Evolutionary conservation across 2,329 filamentous ascomycete genomes (phyloP), one percentile per base, ranked within the genome.

Genomic region (Trichoderma gracile): DNA sequence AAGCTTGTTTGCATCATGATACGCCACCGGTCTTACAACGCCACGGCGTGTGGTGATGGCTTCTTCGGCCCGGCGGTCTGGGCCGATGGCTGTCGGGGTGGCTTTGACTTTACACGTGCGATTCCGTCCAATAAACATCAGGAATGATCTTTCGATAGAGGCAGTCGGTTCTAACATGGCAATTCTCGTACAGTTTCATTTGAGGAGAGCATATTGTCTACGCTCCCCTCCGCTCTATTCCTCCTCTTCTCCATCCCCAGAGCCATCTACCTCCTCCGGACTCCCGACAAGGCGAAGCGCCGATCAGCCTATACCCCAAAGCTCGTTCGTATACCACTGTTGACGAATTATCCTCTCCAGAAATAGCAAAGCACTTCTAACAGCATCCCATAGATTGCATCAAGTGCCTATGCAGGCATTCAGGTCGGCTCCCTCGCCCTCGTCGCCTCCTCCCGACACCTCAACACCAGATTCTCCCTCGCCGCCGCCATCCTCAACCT

Each of bases 31-130:
- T 60, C 63, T 17, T 65, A 65, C 6, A 65, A 65, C 56, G 55
- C 58, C 21, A 65, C 63, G 4, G 67, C 63, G 5, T 75, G 73
- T 65, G 66, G 68, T 21, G 73, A 75, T 70, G 68, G 67, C 65
- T 61, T 72, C 65, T 71, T 75, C 47, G 72, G 73, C 3, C 73
- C 73, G 14, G 69, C 68, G 19, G 70, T 75, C 15, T 70, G 67
- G 69, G 62, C 67, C 3, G 62, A 72, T 23, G 71, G 68, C 19
- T 75, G 73, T 67, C 71, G 73, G 14, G 73, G 72, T 5, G 73
- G 73, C 1, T 75, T 75, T 15, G 73, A 75, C 50, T 74, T 75
- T 53, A 73, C 73, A n/a, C 55, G 73, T 74, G 57, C 55, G 69
- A 21, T 33, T 7, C 33, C 12, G 40, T 6, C 1, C 2, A 8